Conservation (phyloP, 2,329 filamentous ascomycete genomes). For the Nannizzia gypsea region DNA sequence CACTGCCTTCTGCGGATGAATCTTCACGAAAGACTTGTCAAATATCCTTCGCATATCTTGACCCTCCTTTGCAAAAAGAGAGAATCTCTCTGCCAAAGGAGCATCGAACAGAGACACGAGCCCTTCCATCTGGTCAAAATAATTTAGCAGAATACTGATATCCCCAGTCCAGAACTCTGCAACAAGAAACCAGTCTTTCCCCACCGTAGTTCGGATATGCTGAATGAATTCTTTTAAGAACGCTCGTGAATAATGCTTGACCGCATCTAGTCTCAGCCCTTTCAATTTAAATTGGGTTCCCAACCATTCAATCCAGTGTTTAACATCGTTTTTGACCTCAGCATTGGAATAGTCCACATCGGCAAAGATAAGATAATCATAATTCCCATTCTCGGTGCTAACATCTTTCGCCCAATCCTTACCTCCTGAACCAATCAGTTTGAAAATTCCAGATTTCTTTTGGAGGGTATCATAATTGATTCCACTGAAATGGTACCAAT, state of each 20-base stretch:
- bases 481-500: constrained; percentile 56
- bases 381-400: constrained; percentile 55
- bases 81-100: constrained; percentile 58
- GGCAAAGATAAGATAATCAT: constrained; percentile 59
- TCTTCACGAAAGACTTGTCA: constrained; percentile 46
- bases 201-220: constrained; percentile 41
- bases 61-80: constrained; percentile 43
- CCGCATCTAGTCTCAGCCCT: constrained; percentile 60
- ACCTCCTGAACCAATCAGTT: constrained; percentile 44
- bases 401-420: constrained; percentile 55
- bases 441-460: constrained; percentile 51
- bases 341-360: constrained; percentile 55
- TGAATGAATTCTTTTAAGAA: constrained; percentile 56
- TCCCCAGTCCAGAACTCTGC: constrained; percentile 60
- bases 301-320: constrained; percentile 59
- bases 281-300: constrained; percentile 47
- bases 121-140: constrained; percentile 47
- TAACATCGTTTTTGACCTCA: constrained; percentile 53
- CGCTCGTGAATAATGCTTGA: constrained; percentile 58
- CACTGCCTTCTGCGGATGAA: constrained; percentile 45
- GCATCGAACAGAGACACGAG: constrained; percentile 55
- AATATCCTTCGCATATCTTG: constrained; percentile 55
- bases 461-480: constrained; percentile 53
- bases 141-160: constrained; percentile 43
- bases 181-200: constrained; percentile 50